Evolutionary conservation across 2,329 filamentous ascomycete species (phyloP).

Genomic region (Xylaria hypoxylon): DNA sequence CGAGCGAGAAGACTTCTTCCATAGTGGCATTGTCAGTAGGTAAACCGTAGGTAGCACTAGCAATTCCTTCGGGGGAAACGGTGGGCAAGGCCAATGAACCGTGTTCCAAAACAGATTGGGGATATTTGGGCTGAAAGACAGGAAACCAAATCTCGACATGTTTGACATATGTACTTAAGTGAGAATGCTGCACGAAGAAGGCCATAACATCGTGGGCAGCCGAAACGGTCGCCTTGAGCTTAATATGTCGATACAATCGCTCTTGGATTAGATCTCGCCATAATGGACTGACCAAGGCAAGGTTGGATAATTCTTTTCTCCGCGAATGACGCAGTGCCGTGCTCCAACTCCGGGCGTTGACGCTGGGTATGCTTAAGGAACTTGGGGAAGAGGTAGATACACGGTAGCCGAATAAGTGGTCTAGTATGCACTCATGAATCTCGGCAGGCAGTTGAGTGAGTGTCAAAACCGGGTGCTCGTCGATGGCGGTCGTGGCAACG

Average conservation of each 20-base stretch:
- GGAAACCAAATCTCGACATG: constrained; percentile 84
- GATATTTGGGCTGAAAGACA: constrained; percentile 72
- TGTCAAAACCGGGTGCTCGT: constrained; percentile 52
- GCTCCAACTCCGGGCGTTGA: constrained; percentile 68
- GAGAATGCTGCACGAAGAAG: constrained; percentile 70
- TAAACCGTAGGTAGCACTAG: constrained; percentile 68
- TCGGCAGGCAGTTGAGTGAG: constrained; percentile 71
- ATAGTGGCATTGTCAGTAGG: constrained; percentile 76
- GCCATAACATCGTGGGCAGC: constrained; percentile 68
- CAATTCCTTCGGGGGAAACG: constrained; percentile 66
- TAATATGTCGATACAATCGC: constrained; percentile 79
- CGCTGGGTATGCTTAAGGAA: constrained; percentile 64
- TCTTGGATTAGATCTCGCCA: constrained; percentile 78
- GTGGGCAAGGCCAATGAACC: constrained; percentile 61
- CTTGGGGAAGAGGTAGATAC: constrained; percentile 70
- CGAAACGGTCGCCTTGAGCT: constrained; percentile 76
- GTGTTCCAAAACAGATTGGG: constrained; percentile 57
- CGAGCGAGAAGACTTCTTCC: constrained; percentile 75
- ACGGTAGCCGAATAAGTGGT: constrained; percentile 76
- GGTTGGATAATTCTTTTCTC: constrained; percentile 73
- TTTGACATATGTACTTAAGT: constrained; percentile 73
- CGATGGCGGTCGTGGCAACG: constrained; percentile 42
- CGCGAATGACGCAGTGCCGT: constrained; percentile 75
- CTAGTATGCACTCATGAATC: constrained; percentile 78
- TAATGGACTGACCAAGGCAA: constrained; percentile 70